Evolutionary conservation across 2,329 filamentous ascomycete genomes (phyloP).

Genomic region (Coniochaeta sp.): DNA sequence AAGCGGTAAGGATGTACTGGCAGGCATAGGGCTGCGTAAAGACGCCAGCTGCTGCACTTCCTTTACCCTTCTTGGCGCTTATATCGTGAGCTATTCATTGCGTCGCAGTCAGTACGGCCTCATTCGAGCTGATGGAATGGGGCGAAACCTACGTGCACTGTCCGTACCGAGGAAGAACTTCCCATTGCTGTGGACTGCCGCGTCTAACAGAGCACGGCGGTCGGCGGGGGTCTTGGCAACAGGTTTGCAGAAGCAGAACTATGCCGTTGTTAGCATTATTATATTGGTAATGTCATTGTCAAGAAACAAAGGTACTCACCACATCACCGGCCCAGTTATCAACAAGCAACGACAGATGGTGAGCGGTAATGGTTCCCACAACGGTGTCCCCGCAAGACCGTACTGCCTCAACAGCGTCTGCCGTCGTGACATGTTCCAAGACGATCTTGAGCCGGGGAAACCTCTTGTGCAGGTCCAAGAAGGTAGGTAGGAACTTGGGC

Average conservation of each 20-base stretch:
- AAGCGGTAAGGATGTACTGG: slow-evolving; percentile 53
- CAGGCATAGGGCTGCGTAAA: slow-evolving; percentile 68
- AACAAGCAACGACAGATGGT: slow-evolving; percentile 75
- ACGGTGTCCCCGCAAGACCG: slow-evolving; percentile 70
- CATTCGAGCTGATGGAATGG: background rate
- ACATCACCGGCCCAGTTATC: slow-evolving; percentile 59
- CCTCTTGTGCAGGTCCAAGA: slow-evolving; percentile 61
- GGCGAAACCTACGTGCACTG: slow-evolving; percentile 51
- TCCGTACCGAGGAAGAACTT: slow-evolving; percentile 72
- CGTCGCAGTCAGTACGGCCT: slow-evolving; percentile 3
- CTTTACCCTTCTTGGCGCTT: slow-evolving; percentile 47
- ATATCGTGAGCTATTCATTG: slow-evolving; percentile 42
- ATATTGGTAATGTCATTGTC: background rate
- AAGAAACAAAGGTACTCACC: slow-evolving; percentile 11
- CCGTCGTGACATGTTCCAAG: slow-evolving; percentile 83
- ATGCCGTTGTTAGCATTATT: background rate
- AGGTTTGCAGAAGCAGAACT: slow-evolving; percentile 65
- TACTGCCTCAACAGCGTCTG: slow-evolving; percentile 72
- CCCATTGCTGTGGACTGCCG: slow-evolving; percentile 47
- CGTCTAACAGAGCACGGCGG: slow-evolving; percentile 62
- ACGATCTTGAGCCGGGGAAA: slow-evolving; percentile 69
- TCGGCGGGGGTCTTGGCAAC: slow-evolving; percentile 68
- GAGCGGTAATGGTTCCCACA: slow-evolving; percentile 73
- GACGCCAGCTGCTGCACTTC: slow-evolving; percentile 61
- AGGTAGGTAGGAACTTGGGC: slow-evolving; percentile 70